These are phyloP conservation scores for Penicillium goetzii DNA, from an alignment of 495 filamentous ascomycete species.

Conservation along the genomic window DNA sequence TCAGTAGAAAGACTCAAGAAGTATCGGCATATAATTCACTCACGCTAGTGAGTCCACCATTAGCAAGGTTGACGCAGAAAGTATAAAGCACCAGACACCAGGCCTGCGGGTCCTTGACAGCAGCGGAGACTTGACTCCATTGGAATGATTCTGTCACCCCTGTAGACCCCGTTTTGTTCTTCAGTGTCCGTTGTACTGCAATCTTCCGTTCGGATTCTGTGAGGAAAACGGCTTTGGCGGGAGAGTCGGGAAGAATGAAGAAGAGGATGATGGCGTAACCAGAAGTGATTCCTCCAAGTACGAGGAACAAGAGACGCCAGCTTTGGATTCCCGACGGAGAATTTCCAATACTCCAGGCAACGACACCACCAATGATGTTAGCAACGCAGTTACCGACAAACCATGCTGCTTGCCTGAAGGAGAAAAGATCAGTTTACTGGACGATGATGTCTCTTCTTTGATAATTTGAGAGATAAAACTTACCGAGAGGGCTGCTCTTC, in stretches of 20 bases:
- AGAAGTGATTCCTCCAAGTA: constrained; percentile 45
- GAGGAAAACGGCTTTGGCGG: constrained; percentile 49
- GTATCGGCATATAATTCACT: not conserved
- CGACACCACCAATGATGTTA: constrained; percentile 56
- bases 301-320: constrained; percentile 51
- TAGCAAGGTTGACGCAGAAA: constrained; percentile 26
- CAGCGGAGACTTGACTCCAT: constrained; percentile 49
- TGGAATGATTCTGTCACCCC: constrained; percentile 52
- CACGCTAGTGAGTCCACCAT: constrained; percentile 35
- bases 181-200: constrained; percentile 50
- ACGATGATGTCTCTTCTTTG: not conserved
- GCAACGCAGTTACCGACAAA: constrained; percentile 44
- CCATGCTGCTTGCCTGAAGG: constrained; percentile 42
- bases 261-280: constrained; percentile 43
- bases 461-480: not conserved
- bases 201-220: constrained; percentile 40
- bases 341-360: constrained; percentile 60
- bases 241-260: constrained; percentile 55
- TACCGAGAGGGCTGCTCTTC: constrained; percentile 57
- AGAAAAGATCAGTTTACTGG: not conserved
- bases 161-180: constrained; percentile 42
- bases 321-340: constrained; percentile 32
- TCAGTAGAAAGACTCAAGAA: not conserved
- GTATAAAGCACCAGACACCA: constrained; percentile 30
- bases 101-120: constrained; percentile 43